phyloP scores from a whole-genome alignment of 2,329 filamentous ascomycete species.

The Xylariaceae sp. region DNA sequence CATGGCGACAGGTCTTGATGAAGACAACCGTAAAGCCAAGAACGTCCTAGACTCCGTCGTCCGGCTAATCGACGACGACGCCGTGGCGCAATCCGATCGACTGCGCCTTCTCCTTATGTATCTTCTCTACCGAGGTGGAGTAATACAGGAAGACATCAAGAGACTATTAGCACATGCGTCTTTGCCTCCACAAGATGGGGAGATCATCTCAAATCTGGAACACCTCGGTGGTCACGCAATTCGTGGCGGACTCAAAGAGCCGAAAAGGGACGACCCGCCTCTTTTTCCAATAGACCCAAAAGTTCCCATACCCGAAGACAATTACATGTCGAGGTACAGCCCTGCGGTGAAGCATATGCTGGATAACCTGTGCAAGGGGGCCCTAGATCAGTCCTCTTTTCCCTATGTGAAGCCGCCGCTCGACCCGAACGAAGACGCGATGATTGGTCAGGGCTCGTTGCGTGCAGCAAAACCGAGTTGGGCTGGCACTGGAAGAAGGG shows the following conservation, averaged over 20 bases:
- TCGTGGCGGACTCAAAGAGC: conserved; percentile 74
- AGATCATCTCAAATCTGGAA: conserved; percentile 78
- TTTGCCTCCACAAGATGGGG: conserved; percentile 75
- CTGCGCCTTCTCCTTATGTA: conserved; percentile 87
- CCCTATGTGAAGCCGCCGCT: conserved; percentile 76
- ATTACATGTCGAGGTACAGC: conserved; percentile 85
- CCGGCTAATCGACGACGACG: conserved; percentile 85
- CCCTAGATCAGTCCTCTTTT: conserved; percentile 70
- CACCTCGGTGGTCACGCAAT: conserved; percentile 79
- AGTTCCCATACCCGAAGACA: conserved; percentile 70
- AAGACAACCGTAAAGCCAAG: conserved; percentile 90
- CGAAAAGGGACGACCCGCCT: conserved; percentile 67
- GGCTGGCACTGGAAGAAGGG: conserved; percentile 81
- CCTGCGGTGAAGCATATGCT: conserved; percentile 83
- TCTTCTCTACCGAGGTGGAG: conserved; percentile 82
- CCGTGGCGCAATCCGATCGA: conserved; percentile 74
- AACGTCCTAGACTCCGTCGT: conserved; percentile 86
- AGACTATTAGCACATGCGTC: conserved; percentile 84
- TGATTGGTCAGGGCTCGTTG: conserved; percentile 74
- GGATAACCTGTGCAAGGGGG: conserved; percentile 72
- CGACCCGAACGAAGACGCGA: conserved; percentile 65
- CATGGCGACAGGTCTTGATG: conserved; percentile 89
- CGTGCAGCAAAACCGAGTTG: conserved; percentile 93
- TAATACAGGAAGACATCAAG: conserved; percentile 82
- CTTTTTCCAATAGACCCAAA: conserved; percentile 75